phyloP scores from a whole-genome alignment of 2,329 filamentous ascomycete genomes.

The Sclerotinia minor region DNA sequence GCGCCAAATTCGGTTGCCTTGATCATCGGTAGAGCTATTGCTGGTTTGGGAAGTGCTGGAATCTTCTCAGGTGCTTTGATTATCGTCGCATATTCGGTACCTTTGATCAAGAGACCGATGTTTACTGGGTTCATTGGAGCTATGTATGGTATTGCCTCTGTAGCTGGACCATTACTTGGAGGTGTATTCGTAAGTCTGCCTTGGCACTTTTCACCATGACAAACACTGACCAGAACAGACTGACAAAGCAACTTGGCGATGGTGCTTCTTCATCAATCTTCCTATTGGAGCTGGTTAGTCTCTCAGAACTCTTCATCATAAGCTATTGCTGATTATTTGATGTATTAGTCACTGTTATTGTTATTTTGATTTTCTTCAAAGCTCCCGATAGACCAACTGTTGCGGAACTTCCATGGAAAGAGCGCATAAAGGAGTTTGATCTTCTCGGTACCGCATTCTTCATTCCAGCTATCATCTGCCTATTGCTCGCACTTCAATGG shows the following conservation, averaged over 20 bases:
- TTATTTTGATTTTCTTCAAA: constrained; percentile 48
- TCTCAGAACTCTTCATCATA: neutral
- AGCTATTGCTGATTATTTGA: neutral
- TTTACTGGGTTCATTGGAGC: constrained; percentile 26
- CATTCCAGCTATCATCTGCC: constrained; percentile 43
- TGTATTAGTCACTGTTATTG: constrained; percentile 40
- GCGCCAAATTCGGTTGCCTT: constrained; percentile 42
- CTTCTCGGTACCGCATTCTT: constrained; percentile 43
- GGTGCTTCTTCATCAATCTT: constrained; percentile 36
- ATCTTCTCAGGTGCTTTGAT: constrained; percentile 37
- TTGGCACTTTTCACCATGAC: neutral
- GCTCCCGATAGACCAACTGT: constrained; percentile 30
- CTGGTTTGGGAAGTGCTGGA: constrained; percentile 38
- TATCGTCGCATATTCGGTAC: constrained; percentile 31
- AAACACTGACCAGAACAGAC: constrained; percentile 22
- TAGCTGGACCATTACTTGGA: constrained; percentile 40
- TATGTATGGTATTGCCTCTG: constrained; percentile 51
- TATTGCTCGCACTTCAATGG: constrained; percentile 46
- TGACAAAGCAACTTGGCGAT: constrained; percentile 40
- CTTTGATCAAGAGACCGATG: constrained; percentile 30
- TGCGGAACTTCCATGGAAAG: constrained; percentile 44
- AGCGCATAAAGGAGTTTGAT: constrained; percentile 42
- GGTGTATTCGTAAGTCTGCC: constrained; percentile 37
- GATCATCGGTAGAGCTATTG: constrained; percentile 43
- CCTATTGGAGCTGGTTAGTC: constrained; percentile 39